These are phyloP conservation scores for Colletotrichum theobromicola DNA, from an alignment of 2,329 filamentous ascomycete species.

Conservation along the genomic window DNA sequence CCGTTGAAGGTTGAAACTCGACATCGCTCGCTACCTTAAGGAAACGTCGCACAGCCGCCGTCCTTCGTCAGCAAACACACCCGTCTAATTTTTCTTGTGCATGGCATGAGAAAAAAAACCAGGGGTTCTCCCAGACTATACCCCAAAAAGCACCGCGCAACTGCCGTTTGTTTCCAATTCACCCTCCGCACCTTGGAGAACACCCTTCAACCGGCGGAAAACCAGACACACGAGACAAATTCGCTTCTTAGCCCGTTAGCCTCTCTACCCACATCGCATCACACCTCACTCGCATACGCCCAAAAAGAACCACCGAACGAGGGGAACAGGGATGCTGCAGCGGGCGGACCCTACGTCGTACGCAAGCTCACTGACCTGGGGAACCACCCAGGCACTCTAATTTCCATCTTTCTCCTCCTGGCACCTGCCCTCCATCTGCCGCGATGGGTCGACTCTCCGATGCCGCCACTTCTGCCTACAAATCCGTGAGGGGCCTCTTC, in stretches of 20 bases:
- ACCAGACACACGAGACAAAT: not conserved
- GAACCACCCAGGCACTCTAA: not conserved
- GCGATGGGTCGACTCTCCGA: constrained; percentile 17
- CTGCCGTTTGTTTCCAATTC: not conserved
- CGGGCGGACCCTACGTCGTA: not conserved
- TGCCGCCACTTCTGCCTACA: constrained; percentile 3
- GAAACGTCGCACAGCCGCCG: not conserved
- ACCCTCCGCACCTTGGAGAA: not conserved
- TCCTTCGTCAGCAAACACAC: not conserved
- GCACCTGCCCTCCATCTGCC: not conserved
- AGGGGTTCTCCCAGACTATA: not conserved
- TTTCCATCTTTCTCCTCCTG: not conserved
- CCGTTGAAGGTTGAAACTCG: not conserved
- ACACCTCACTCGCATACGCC: not conserved
- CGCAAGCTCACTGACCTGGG: constrained; percentile 2
- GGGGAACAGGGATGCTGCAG: not conserved
- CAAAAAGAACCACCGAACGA: not conserved
- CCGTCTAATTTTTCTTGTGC: not conserved
- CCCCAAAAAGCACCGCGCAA: not conserved
- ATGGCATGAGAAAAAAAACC: not conserved
- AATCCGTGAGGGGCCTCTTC: constrained; percentile 23
- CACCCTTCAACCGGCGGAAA: not conserved
- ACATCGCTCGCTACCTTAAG: not conserved
- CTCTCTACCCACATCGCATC: not conserved
- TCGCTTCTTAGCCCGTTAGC: not conserved